Base-by-base conservation (phyloP, 2,329 filamentous ascomycete genomes). In the Arachnopeziza araneosa region DNA sequence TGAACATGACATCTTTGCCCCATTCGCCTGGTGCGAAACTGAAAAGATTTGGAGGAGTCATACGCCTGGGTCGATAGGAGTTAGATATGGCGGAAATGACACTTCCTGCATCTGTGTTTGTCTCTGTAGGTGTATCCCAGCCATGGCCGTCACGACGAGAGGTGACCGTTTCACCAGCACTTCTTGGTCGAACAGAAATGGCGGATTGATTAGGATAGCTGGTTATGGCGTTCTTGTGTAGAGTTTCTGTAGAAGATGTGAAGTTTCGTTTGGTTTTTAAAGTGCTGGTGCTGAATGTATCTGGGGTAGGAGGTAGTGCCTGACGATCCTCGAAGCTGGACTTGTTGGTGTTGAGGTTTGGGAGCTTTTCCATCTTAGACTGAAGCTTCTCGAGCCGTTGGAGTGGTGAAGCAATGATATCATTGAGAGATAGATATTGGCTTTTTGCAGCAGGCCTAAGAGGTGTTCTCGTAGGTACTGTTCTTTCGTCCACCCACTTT, bases 371-470 rank as follows among this genome's bases (percentile, higher is more conserved):
- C n/a, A 30, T 54, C 10, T 54, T 26, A n/a, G 24, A 23, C 5
- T 17, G 30, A 17, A 78, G 68, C 60, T 74, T 78, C 64, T 82
- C 81, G 8, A 82, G 69, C 44, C 77, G 76, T 66, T 83, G 80
- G 1, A 82, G 71, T 0, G 82, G 82, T 1, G 80, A 82, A 9
- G 76, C 77, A 2, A 82, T 66, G 23, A 81, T 71, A 50, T 79
- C 75, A 12, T 76, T 77, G 55, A 82, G 75, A 0, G 80, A 79
- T 50, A 77, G 75, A 50, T 77, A 79, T 32, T 77, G 75, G 1
- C 70, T 66, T 52, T 66, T 63, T 24, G 61, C 56, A 1, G 59
- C 49, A 24, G 60, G 49, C 30, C 55, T 60, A 54, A 54, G 64
- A 30, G 61, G 55, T 2, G 57, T 65, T 7, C 26, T 55, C 17